Evolutionary conservation across 2,329 filamentous ascomycete species (phyloP), one percentile per base, ranked within the genome.

Genomic region (Acarospora socialis): DNA sequence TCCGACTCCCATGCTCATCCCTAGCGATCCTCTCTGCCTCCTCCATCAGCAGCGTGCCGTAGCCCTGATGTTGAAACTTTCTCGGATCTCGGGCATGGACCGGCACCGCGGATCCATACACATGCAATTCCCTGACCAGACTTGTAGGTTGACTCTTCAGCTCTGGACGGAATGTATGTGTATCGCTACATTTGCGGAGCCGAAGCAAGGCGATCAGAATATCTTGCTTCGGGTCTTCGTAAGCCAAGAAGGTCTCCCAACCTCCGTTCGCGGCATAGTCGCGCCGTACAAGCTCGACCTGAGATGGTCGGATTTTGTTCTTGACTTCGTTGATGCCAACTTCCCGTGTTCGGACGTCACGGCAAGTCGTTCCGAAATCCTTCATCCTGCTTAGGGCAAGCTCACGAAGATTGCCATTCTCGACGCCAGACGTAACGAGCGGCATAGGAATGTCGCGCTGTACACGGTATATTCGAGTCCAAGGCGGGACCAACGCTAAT

Each of bases 401-500:
- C 55, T 98, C 90, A 40, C 90, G 76, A 22, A 98, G 63, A 52
- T 98, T 98, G 39, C 90, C 90, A 46, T 98, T 98, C 59, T 98
- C 90, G 0, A 98, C 90, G 23, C 90, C 90, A 1, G 87, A 92
- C 0, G 90, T 95, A n/a, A 98, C 92, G 15, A 98, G 68, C 1
- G 90, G 90, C 90, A 98, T 98, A n/a, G 90, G 90, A 36, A 98
- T 98, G 58, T 98, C 90, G 53, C 90, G 76, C 62, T 98, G 90
- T 0, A 98, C 90, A 38, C 90, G 83, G 61, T 98, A 98, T 49
- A 98, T 98, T 40, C 90, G 76, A 0, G 92, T 98, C 90, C 90
- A 98, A 1, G 90, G 90, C 1, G 90, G 90, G 0, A 98, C 79
- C 2, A 98, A 67, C 0, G 90, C 90, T 40, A 98, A 63, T 32